Evolutionary conservation across 352 stramenopile genomes (phyloP).

Genomic region (Phytophthora gonapodyides): DNA sequence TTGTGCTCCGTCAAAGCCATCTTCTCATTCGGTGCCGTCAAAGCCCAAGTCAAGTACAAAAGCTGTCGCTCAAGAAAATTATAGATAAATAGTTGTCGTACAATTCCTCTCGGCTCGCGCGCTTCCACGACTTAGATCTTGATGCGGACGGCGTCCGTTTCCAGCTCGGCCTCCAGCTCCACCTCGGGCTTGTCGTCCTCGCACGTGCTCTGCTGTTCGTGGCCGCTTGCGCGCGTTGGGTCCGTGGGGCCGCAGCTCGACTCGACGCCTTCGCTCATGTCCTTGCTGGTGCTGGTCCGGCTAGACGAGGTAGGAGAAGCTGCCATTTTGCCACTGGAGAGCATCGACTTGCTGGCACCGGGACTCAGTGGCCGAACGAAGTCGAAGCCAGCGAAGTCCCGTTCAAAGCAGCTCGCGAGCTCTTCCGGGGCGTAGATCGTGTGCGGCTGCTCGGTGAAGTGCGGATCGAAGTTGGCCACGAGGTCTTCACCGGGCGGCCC

Average conservation of each 20-base stretch:
- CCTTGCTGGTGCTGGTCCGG: slow-evolving; percentile 31
- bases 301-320: slow-evolving; percentile 16
- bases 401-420: slow-evolving; percentile 64
- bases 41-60: slow-evolving; percentile 5
- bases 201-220: slow-evolving; percentile 29
- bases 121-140: slow-evolving; percentile 47
- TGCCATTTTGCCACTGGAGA: slow-evolving; percentile 12
- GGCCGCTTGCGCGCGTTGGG: slow-evolving; percentile 14
- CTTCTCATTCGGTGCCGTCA: background rate
- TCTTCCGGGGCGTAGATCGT: slow-evolving; percentile 79
- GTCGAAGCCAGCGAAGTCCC: slow-evolving; percentile 86
- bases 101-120: slow-evolving; percentile 5
- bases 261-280: slow-evolving; percentile 40
- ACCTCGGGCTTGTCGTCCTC: slow-evolving; percentile 69
- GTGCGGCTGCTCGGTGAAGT: slow-evolving; percentile 86
- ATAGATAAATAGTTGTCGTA: slow-evolving; percentile 44
- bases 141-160: slow-evolving; percentile 46
- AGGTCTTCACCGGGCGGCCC: slow-evolving; percentile 64
- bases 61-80: slow-evolving; percentile 21
- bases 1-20: background rate
- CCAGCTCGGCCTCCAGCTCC: slow-evolving; percentile 42
- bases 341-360: slow-evolving; percentile 11
- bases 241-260: slow-evolving; percentile 40
- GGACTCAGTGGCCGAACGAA: slow-evolving; percentile 56
- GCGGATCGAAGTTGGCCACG: slow-evolving; percentile 86